Percentiles rank a stretch among this genome's conserved stretches.
These are phyloP conservation scores for Omphalea diandra DNA, from an alignment of 441 rosid genomes.

Conservation along the genomic window DNA sequence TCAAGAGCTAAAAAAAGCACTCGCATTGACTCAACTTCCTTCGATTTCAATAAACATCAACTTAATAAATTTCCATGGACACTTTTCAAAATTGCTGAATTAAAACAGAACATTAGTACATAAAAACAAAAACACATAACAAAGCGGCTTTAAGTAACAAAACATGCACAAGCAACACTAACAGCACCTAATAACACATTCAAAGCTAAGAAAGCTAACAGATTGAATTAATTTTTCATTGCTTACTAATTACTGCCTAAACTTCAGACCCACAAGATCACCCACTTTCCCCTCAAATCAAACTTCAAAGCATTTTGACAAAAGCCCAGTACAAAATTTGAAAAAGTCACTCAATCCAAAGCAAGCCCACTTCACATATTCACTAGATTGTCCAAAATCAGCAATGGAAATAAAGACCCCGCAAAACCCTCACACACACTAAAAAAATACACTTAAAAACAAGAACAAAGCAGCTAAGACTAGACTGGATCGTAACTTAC, in stretches of 20 bases:
- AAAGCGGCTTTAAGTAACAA: neutral
- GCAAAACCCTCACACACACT: conserved; percentile 16
- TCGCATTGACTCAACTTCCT: neutral
- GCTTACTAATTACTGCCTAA: conserved; percentile 11
- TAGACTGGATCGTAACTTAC: conserved; percentile 22
- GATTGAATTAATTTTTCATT: neutral
- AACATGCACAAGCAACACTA: neutral
- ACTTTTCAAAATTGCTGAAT: no score
- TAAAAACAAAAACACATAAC: no score
- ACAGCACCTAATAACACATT: neutral
- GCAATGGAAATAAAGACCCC: conserved; percentile 8
- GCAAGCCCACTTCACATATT: conserved; percentile 29
- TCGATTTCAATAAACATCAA: neutral
- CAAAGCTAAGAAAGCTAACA: neutral
- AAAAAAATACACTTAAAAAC: conserved; percentile 19
- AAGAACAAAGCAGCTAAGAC: conserved; percentile 16
- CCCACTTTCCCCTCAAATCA: conserved; percentile 14
- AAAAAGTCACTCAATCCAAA: conserved; percentile 15
- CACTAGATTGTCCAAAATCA: conserved; percentile 17
- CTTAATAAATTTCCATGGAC: neutral
- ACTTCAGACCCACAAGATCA: conserved; percentile 41
- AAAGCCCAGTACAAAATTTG: conserved; percentile 11
- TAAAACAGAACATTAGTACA: no score
- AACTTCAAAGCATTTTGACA: conserved; percentile 10
- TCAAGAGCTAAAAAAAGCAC: neutral